phyloP scores from a whole-genome alignment of 2,329 filamentous ascomycete species.

The Zymoseptoria crescenta region DNA sequence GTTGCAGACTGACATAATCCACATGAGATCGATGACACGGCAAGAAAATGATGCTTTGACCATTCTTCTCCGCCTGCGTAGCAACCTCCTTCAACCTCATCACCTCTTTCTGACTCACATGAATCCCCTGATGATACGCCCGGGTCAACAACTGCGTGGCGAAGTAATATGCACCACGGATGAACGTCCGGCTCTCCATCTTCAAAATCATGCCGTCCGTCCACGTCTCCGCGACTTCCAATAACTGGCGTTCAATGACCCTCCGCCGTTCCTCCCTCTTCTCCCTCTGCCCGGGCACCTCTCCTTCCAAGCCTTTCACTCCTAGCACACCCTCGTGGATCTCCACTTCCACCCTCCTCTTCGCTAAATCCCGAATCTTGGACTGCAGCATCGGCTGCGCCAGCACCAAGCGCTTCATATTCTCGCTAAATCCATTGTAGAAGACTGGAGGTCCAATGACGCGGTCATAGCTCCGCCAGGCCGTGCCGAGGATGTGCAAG shows the following conservation, averaged over 20 bases:
- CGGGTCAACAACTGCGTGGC: conserved; percentile 79
- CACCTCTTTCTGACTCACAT: conserved; percentile 92
- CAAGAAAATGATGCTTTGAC: conserved; percentile 91
- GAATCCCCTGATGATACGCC: conserved; percentile 93
- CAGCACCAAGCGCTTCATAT: conserved; percentile 74
- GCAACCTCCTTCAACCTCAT: conserved; percentile 73
- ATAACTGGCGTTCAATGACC: conserved; percentile 62
- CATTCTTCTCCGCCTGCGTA: conserved; percentile 71
- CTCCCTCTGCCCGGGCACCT: conserved; percentile 28
- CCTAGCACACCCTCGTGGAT: conserved; percentile 63
- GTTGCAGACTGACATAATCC: conserved; percentile 88
- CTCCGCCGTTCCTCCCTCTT: conserved; percentile 8
- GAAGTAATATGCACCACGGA: conserved; percentile 84
- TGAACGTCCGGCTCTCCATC: conserved; percentile 90
- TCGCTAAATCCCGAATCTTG: conserved; percentile 70
- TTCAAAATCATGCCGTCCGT: conserved; percentile 98
- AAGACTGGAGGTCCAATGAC: conserved; percentile 88
- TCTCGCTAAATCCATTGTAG: conserved; percentile 83
- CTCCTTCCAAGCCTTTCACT: conserved; percentile 42
- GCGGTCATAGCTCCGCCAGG: conserved; percentile 90
- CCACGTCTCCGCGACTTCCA: conserved; percentile 76
- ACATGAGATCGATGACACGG: conserved; percentile 93
- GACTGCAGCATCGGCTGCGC: conserved; percentile 64
- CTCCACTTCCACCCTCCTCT: conserved; percentile 66
- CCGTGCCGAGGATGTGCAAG: conserved; percentile 82